A percentile compares a stretch with the other conserved stretches of the same genome.
Conservation (phyloP, 352 stramenopile genomes). For the Elongisporangium senticosum region DNA sequence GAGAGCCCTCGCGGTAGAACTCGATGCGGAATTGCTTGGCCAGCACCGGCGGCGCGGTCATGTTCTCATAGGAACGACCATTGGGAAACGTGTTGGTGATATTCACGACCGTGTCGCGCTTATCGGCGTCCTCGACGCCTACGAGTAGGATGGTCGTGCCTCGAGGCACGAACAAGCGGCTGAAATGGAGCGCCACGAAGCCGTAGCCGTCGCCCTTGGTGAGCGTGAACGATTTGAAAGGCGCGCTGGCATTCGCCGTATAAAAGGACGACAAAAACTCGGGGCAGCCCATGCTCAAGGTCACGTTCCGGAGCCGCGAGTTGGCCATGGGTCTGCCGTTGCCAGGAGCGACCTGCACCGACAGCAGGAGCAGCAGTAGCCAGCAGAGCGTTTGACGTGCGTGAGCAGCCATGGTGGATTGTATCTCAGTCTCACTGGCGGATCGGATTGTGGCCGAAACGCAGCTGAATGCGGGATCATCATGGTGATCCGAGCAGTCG, state of each 20-base stretch:
- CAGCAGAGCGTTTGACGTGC: not conserved
- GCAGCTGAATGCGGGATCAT: not conserved
- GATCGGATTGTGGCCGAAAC: not conserved
- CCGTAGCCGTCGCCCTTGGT: slow-evolving; percentile 48
- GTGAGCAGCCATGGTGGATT: not conserved
- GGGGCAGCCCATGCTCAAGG: slow-evolving; percentile 36
- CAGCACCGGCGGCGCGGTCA: slow-evolving; percentile 26
- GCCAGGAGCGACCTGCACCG: not conserved
- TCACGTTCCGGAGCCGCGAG: slow-evolving; percentile 14
- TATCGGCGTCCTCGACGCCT: slow-evolving; percentile 35
- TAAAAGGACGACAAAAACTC: slow-evolving; percentile 44
- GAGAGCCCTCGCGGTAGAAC: slow-evolving; percentile 28
- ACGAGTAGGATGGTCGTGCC: slow-evolving; percentile 36
- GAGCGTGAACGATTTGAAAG: slow-evolving; percentile 44
- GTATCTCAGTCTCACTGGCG: not conserved
- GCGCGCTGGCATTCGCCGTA: slow-evolving; percentile 18
- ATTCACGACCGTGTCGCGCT: slow-evolving; percentile 31
- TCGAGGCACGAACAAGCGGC: slow-evolving; percentile 35
- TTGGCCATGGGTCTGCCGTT: not conserved
- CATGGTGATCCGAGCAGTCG: not conserved
- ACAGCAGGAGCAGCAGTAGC: not conserved
- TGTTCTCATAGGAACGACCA: slow-evolving; percentile 16
- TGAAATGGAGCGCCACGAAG: slow-evolving; percentile 46
- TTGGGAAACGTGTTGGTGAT: slow-evolving; percentile 29
- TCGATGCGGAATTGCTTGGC: slow-evolving; percentile 53